Conservation (phyloP, 805 yeast species). For the Kurtzmaniella cleridarum region DNA sequence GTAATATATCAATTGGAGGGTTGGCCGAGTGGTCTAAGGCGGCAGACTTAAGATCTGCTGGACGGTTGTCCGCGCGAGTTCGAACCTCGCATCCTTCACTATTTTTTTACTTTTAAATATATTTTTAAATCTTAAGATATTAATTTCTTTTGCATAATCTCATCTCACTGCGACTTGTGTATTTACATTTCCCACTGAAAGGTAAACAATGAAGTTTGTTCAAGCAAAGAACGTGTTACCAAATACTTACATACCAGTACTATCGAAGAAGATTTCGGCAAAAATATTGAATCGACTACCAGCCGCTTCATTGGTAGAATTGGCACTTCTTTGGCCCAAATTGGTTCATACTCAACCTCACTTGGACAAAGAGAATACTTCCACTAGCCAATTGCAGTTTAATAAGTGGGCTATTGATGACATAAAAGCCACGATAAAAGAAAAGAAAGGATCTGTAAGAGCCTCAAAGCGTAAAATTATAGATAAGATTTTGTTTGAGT, state of each 20-base stretch:
- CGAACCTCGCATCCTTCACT: slow-evolving; percentile 50
- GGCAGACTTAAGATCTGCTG: slow-evolving; percentile 48
- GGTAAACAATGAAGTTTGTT: slow-evolving; percentile 1
- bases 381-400: slow-evolving; percentile 15
- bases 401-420: slow-evolving; percentile 15
- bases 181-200: neutral
- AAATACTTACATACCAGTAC: slow-evolving; percentile 32
- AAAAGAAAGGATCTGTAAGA: neutral
- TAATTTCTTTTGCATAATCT: neutral
- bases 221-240: slow-evolving; percentile 27
- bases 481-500: slow-evolving; percentile 42
- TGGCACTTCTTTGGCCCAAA: slow-evolving; percentile 31
- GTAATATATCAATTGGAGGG: slow-evolving; percentile 35
- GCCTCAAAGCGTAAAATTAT: slow-evolving; percentile 27
- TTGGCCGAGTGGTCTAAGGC: slow-evolving; percentile 52
- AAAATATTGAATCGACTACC: slow-evolving; percentile 24
- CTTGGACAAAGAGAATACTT: slow-evolving; percentile 6
- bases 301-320: slow-evolving; percentile 25
- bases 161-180: neutral
- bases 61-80: slow-evolving; percentile 49
- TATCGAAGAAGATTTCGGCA: slow-evolving; percentile 15
- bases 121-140: neutral
- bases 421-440: slow-evolving; percentile 3
- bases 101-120: slow-evolving; percentile 17
- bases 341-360: slow-evolving; percentile 25